phyloP scores from a whole-genome alignment of 2,329 filamentous ascomycete genomes.

The Ramichloridium luteum region DNA sequence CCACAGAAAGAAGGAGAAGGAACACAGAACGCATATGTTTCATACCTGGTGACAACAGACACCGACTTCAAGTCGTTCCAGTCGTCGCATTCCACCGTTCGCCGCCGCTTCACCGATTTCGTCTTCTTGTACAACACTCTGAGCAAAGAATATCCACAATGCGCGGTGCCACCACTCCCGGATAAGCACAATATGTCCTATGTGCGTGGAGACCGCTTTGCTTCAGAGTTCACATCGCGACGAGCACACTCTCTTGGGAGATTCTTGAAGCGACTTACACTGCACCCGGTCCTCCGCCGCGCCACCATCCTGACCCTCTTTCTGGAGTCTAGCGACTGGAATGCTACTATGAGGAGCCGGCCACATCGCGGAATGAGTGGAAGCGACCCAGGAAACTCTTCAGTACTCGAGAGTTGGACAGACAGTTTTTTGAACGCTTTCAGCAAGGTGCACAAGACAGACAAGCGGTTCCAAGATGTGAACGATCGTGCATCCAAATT shows the following conservation, averaged over 20 bases:
- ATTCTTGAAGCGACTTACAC: slow-evolving; percentile 72
- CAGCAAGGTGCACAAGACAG: slow-evolving; percentile 88
- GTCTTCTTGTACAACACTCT: slow-evolving; percentile 91
- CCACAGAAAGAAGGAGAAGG: slow-evolving; percentile 94
- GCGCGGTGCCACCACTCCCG: slow-evolving; percentile 83
- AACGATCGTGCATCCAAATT: slow-evolving; percentile 86
- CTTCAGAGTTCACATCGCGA: slow-evolving; percentile 77
- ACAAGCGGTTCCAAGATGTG: slow-evolving; percentile 88
- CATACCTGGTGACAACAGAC: slow-evolving; percentile 84
- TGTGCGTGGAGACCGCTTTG: slow-evolving; percentile 90
- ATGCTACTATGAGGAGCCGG: slow-evolving; percentile 79
- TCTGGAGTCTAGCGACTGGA: slow-evolving; percentile 90
- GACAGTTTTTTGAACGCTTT: slow-evolving; percentile 97
- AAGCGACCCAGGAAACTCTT: slow-evolving; percentile 38
- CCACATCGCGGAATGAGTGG: slow-evolving; percentile 46
- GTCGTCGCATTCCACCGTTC: slow-evolving; percentile 63
- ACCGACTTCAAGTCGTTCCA: slow-evolving; percentile 92
- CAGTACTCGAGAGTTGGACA: slow-evolving; percentile 88
- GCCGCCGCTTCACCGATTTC: slow-evolving; percentile 94
- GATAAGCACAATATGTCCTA: slow-evolving; percentile 99
- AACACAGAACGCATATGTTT: slow-evolving; percentile 92
- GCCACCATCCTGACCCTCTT: slow-evolving; percentile 76
- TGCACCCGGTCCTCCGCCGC: slow-evolving; percentile 80
- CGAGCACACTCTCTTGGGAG: slow-evolving; percentile 83
- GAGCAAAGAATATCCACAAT: slow-evolving; percentile 74